Base-by-base conservation (phyloP, 768 basidiomycete genomes). In the Amylocystis lapponica region DNA sequence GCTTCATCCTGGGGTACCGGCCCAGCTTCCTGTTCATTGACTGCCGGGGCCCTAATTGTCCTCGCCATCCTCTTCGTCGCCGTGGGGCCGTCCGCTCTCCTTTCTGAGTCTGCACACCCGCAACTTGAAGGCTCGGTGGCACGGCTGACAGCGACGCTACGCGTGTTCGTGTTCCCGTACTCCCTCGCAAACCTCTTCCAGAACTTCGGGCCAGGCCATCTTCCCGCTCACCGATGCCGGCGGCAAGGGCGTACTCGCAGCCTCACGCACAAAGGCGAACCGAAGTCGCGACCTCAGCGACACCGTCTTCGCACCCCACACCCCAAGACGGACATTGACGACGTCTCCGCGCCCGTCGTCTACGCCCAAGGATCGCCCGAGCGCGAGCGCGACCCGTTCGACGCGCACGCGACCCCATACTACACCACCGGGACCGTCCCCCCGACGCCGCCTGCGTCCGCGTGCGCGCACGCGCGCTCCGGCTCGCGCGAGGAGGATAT, bases 341-440 rank as follows among this genome's bases (percentile, higher is more conserved):
- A 84, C 60, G 75, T 72, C 0, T 65, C 66, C 1, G 68, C 74
- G 3, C 60, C 81, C 4, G 62, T 76, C 13, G 63, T 81, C 2
- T 78, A 76, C 31, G 36, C 52, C 8, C 48, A 50, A 9, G 35
- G 39, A 10, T 42, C 49, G 11, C 54, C 61, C 34, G 30, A 41
- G 26, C 46, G 46, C 59, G 78, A 79, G 51, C 81, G 83, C 6
- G 86, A 88, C 57, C 86, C 86, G 3, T 88, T 89, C 63, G 75
- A 77, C 36, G 77, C 76, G 2, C 69, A 85, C 49, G 83, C 85
- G 17, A 81, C 70, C 23, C 84, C 86, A 0, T 88, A 86, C 56
- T 88, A 86, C 55, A 83, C 83, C 0, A 81, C 84, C 1, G 83
- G 83, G 46, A 77, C 78, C 6, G 76, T 82, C 68, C 79, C 83